Base-by-base conservation (phyloP, 192 early-diverging fungal species). In the Coemansia sp. region DNA sequence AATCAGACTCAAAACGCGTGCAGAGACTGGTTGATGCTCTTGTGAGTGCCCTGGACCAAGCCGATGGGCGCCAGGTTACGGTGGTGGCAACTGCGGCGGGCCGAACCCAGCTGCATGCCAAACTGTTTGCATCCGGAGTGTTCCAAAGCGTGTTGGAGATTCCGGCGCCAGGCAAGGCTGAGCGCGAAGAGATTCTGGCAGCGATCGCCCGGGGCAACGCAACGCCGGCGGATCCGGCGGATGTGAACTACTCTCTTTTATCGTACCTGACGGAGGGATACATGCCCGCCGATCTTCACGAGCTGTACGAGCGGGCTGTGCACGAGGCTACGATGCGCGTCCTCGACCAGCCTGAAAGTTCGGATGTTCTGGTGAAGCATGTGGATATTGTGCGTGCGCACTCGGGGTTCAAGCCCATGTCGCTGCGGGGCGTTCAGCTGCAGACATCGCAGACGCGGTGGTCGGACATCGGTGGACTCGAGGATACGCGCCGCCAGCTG, bases 401-500 rank as follows among this genome's bases (percentile, higher is more conserved):
- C 25, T 71, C 86, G 38, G 92, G 85, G 0, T 97, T 89, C 68
- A 85, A 90, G 17, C 96, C 95, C 3, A 72, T 87, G 56, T 88
- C 87, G 48, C 70, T 97, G 49, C 85, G 88, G 25, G 89, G 89
- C 21, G 86, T 95, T 2, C 89, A 91, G 62, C 69, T 93, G 46
- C 86, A 92, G 60, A 82, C 80, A 20, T 90, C 91, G 14, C 82
- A 75, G 10, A 88, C 92, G 1, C 82, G 82, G 23, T 97, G 95
- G 95, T 58, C 82, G 11, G 93, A 95, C 70, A 95, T 97, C 71
- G 95, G 95, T 31, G 93, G 93, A 11, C 68, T 99, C 58, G 82
- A 85, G 17, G 90, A 90, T 47, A 89, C 95, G 0, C 87, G 92
- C 46, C 83, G 86, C 18, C 85, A 87, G 46, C 67, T 99, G 60